phyloP scores from a whole-genome alignment of 2,329 filamentous ascomycete species.

The Phyllosticta paracitricarpa region DNA sequence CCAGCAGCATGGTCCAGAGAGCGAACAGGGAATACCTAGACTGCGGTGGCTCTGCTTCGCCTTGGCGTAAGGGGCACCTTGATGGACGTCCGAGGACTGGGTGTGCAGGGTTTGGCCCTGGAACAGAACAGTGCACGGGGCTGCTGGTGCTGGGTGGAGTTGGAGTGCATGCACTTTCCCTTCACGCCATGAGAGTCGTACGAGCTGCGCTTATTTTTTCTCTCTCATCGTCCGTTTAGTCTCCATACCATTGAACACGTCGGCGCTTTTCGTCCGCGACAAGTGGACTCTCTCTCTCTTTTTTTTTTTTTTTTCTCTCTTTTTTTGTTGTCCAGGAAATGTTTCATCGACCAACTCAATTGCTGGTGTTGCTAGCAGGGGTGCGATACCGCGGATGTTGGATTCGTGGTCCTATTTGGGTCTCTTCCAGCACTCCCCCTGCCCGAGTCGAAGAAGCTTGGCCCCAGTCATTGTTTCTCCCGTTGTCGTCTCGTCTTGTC shows the following conservation, averaged over 20 bases:
- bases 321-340: not conserved
- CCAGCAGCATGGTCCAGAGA: not conserved
- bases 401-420: not conserved
- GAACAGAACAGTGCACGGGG: not conserved
- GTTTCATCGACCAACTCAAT: not conserved
- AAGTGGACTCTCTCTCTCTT: not conserved
- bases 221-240: not conserved
- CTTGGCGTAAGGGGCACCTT: not conserved
- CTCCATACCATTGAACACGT: not conserved
- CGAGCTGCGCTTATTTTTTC: not conserved
- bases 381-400: not conserved
- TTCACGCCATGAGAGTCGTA: not conserved
- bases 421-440: not conserved
- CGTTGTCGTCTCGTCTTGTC: not conserved
- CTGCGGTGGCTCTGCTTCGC: not conserved
- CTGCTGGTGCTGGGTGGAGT: not conserved
- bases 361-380: not conserved
- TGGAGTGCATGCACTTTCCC: not conserved
- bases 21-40: not conserved
- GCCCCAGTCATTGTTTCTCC: not conserved
- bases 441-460: not conserved
- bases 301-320: not conserved
- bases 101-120: not conserved
- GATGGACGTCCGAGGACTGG: not conserved
- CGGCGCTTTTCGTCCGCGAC: not conserved